These are phyloP conservation scores for Suillus luteus DNA, from an alignment of 768 basidiomycete species.

Conservation along the genomic window DNA sequence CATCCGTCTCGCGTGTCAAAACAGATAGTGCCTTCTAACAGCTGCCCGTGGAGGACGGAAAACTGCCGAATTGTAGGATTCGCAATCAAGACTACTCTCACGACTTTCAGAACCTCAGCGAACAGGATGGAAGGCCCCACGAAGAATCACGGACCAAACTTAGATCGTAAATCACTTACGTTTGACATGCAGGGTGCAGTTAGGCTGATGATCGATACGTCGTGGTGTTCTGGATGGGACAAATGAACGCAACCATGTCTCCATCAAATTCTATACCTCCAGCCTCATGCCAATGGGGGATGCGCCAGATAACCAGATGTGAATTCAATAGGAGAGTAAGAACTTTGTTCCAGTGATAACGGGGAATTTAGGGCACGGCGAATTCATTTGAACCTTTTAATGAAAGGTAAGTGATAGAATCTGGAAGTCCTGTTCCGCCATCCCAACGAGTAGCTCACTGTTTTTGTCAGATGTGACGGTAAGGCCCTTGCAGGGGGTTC, in stretches of 20 bases:
- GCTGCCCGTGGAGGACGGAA: not conserved
- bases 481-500: not conserved
- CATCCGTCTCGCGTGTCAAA: not conserved
- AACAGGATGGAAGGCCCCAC: not conserved
- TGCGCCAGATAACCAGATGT: not conserved
- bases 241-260: not conserved
- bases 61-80: not conserved
- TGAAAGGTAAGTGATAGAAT: not conserved
- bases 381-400: not conserved
- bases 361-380: not conserved
- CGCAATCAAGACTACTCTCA: slow-evolving; percentile 7
- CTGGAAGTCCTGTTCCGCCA: not conserved
- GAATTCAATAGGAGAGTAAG: not conserved
- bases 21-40: not conserved
- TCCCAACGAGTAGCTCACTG: not conserved
- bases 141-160: slow-evolving; percentile 4
- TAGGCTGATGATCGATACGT: not conserved
- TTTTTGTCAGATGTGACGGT: not conserved
- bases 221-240: slow-evolving; percentile 1
- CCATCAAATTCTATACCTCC: not conserved
- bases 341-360: slow-evolving; percentile 1
- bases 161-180: not conserved
- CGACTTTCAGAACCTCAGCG: not conserved
- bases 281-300: not conserved
- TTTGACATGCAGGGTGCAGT: not conserved